Conservation (phyloP, 257 asterid genomes). For the Parsonsia alboflavescens region DNA sequence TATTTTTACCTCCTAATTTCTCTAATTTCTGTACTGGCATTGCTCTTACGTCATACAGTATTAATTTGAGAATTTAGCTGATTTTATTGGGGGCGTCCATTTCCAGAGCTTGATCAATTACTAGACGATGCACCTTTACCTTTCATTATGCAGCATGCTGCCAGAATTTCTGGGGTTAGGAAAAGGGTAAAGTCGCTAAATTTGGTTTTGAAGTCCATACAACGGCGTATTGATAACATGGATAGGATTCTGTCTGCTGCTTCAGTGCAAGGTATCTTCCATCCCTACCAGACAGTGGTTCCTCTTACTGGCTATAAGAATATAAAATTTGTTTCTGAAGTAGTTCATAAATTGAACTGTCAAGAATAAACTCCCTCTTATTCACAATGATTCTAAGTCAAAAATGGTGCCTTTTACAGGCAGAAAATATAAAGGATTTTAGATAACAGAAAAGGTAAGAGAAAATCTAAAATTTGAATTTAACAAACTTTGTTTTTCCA, state of each 20-base stretch:
- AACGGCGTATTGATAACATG: conserved; percentile 77
- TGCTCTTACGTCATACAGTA: neutral
- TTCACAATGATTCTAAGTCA: too few species aligned
- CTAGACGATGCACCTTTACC: conserved; percentile 94
- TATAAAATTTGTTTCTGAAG: too few species aligned
- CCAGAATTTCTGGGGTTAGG: conserved; percentile 82
- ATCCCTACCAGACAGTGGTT: neutral
- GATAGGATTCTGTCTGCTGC: conserved; percentile 73
- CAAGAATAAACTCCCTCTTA: too few species aligned
- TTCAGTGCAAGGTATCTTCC: conserved; percentile 43
- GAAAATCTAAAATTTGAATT: too few species aligned
- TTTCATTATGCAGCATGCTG: conserved; percentile 92
- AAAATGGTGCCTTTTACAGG: too few species aligned
- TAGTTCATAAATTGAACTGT: too few species aligned
- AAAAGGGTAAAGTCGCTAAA: conserved; percentile 74
- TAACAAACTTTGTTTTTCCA: too few species aligned
- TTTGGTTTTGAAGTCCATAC: conserved; percentile 81
- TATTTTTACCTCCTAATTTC: neutral
- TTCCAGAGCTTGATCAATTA: conserved; percentile 84
- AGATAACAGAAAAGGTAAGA: too few species aligned
- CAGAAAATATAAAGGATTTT: too few species aligned
- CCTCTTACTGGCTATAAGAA: neutral
- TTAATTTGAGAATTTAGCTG: neutral
- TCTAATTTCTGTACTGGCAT: neutral
- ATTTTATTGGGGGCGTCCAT: neutral